Percentiles rank a stretch among this genome's conserved stretches.
These are phyloP conservation scores for Hemerocallis citrina DNA, from an alignment of 106 monocot species.

Conservation along the genomic window DNA sequence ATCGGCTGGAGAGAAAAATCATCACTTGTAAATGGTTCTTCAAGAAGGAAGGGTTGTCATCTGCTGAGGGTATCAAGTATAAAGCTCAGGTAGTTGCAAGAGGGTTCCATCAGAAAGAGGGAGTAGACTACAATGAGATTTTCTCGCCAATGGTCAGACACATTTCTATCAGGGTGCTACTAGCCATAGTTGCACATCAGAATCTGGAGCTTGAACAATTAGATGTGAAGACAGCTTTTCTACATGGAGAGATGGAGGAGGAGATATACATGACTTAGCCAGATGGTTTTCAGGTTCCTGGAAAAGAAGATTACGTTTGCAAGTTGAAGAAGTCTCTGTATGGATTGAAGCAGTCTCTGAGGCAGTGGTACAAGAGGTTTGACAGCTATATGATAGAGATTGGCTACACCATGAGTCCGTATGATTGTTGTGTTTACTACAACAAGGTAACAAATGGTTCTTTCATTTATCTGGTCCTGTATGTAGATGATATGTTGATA, in stretches of 20 bases:
- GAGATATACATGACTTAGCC: too few species aligned
- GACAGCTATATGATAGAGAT: not conserved
- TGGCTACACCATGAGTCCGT: not conserved
- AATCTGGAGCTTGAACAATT: not conserved
- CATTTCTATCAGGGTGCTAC: not conserved
- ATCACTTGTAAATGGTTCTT: constrained; percentile 14
- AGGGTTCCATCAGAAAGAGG: not conserved
- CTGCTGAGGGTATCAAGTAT: not conserved
- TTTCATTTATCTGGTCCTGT: too few species aligned
- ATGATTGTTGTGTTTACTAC: constrained; percentile 1
- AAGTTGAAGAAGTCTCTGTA: not conserved
- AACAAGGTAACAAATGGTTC: not conserved
- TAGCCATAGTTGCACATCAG: not conserved
- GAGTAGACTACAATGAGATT: constrained; percentile 3
- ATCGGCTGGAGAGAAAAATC: constrained; percentile 9
- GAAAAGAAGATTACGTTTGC: constrained; percentile 5
- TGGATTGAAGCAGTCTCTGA: not conserved
- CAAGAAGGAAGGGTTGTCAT: not conserved
- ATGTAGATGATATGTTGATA: too few species aligned
- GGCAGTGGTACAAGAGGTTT: not conserved
- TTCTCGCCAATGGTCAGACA: constrained; percentile 1
- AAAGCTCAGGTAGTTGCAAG: not conserved
- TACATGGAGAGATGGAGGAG: not conserved
- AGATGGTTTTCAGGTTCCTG: not conserved
- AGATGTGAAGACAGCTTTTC: constrained; percentile 7